Percentiles rank a stretch among this genome's conserved stretches.
phyloP scores from a whole-genome alignment of 495 filamentous ascomycete species.

The Lophium mytilinum region DNA sequence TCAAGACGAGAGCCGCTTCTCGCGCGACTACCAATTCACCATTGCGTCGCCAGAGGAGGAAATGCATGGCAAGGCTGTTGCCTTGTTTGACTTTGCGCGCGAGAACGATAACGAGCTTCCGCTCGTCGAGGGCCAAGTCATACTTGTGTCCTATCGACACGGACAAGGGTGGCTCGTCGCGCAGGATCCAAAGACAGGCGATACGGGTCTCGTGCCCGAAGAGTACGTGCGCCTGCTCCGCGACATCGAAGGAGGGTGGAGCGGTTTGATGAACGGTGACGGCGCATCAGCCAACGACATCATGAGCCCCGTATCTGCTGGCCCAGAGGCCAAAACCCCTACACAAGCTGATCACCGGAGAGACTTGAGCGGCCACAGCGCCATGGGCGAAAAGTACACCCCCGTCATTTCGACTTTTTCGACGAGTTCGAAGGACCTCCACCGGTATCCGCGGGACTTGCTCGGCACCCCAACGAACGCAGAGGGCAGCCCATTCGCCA shows the following conservation, averaged over 20 bases:
- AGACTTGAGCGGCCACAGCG: conserved; percentile 29
- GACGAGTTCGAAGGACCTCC: conserved; percentile 64
- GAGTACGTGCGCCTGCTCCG: conserved; percentile 90
- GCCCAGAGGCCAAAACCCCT: conserved; percentile 21
- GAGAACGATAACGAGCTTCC: conserved; percentile 97
- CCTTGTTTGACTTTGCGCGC: conserved; percentile 85
- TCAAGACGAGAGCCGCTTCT: conserved; percentile 61
- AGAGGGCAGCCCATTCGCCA: conserved; percentile 9
- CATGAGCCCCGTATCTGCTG: conserved; percentile 21
- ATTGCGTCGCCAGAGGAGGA: conserved; percentile 94
- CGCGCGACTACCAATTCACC: conserved; percentile 85
- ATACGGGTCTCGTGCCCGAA: conserved; percentile 86
- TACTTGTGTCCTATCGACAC: conserved; percentile 91
- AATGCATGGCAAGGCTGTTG: conserved; percentile 95
- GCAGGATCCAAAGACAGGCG: conserved; percentile 86
- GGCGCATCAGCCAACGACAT: conserved; percentile 8
- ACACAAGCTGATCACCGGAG: conserved; percentile 27
- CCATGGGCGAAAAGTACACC: conserved; percentile 49
- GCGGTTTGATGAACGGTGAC: conserved; percentile 21
- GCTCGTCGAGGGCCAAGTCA: conserved; percentile 87
- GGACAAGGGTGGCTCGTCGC: conserved; percentile 97
- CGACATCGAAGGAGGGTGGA: conserved; percentile 70
- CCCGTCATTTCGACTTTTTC: conserved; percentile 67
- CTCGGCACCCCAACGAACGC: conserved; percentile 19
- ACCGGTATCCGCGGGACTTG: conserved; percentile 53